Evolutionary conservation across 371 early-diverging fungal species (phyloP), one percentile per base, ranked within the genome.

Genomic region (Capniomyces stellatus): DNA sequence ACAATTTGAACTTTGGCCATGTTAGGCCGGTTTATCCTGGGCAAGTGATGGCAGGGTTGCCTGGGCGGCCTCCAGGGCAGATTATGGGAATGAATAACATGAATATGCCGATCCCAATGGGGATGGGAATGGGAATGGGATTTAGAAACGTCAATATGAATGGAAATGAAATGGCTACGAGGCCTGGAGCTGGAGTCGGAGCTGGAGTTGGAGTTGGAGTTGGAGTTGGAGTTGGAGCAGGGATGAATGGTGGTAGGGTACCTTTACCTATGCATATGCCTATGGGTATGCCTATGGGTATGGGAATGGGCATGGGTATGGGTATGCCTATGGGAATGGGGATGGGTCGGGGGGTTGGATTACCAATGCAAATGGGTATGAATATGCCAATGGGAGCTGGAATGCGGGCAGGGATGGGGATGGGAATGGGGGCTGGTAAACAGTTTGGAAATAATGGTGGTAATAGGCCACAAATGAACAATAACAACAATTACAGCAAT

Each of bases 271-370:
- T 12, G 25, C 21, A 27, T 15, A 29, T 18, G n/a, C 24, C 24
- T 8, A 27, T n/a, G n/a, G 28, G 18, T 4, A 27, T 49, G 49
- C 49, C 49, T 3, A 49, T 49, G 49, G 23, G 28, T 27, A 25
- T 49, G 13, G 30, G 49, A 24, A 49, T 49, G 4, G 49, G 49
- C n/a, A 49, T 49, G 49, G 28, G 28, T 18, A 49, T 49, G 28
- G 35, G 35, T 10, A 15, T 6, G 15, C 49, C 28, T 4, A 49
- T 24, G 6, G 35, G 35, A 35, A 35, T 35, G 35, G 35, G 35
- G 15, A 35, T 35, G 35, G 15, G 35, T 6, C 35, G 10, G 15
- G 15, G 15, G 35, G 35, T 6, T 35, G 15, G 35, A 35, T 6
- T 35, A 15, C 35, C 35, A 35, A 35, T 35, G 35, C 15, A 6